These are phyloP conservation scores for Orbilia blumenaviensis DNA, from an alignment of 2,329 filamentous ascomycete species.

Conservation along the genomic window DNA sequence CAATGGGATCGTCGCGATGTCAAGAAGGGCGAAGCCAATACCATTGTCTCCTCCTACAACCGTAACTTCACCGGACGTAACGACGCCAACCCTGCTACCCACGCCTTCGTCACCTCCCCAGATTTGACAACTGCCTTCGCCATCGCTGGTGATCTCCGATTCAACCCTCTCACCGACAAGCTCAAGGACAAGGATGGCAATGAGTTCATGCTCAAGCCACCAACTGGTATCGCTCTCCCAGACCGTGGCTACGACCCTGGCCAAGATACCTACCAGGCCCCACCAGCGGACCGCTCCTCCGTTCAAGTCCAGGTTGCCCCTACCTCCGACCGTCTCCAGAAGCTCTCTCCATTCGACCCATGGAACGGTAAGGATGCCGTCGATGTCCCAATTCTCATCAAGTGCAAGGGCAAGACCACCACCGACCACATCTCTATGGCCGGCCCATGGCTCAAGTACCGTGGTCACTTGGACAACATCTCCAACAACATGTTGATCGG, in stretches of 20 bases:
- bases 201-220: conserved; percentile 85
- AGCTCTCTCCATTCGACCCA: conserved; percentile 82
- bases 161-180: conserved; percentile 93
- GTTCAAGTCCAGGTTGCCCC: conserved; percentile 86
- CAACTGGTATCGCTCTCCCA: conserved; percentile 83
- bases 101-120: conserved; percentile 90
- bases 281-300: conserved; percentile 77
- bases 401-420: conserved; percentile 94
- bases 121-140: conserved; percentile 88
- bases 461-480: conserved; percentile 98
- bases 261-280: conserved; percentile 93
- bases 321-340: conserved; percentile 89
- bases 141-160: conserved; percentile 83
- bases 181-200: conserved; percentile 96
- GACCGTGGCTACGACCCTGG: conserved; percentile 85
- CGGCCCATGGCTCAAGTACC: conserved; percentile 97
- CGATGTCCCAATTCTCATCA: conserved; percentile 91
- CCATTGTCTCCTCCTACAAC: conserved; percentile 99
- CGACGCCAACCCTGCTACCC: conserved; percentile 92
- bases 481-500: conserved; percentile 99
- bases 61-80: conserved; percentile 99
- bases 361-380: conserved; percentile 93
- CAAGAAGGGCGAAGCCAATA: conserved; percentile 94
- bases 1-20: conserved; percentile 96
- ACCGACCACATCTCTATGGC: conserved; percentile 98